Evolutionary conservation across 495 filamentous ascomycete genomes (phyloP).

Genomic region (Penicillium cinerascens): DNA sequence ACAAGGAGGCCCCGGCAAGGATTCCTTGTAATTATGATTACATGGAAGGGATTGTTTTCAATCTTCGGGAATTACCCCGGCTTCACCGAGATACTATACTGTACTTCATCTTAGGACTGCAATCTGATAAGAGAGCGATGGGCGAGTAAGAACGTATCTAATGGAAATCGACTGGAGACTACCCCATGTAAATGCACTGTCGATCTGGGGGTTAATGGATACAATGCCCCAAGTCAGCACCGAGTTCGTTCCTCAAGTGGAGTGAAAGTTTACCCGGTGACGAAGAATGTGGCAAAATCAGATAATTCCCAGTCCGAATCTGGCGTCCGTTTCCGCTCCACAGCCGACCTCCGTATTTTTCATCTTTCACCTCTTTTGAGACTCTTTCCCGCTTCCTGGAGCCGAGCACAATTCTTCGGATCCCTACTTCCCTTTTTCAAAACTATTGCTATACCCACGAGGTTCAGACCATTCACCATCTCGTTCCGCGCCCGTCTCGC

Average conservation of each 20-base stretch:
- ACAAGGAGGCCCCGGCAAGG: not conserved
- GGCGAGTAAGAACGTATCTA: not conserved
- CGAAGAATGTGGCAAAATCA: constrained; percentile 29
- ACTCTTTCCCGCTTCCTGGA: not conserved
- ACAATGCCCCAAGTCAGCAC: constrained; percentile 12
- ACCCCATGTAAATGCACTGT: constrained; percentile 16
- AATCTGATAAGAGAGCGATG: not conserved
- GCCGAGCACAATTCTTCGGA: not conserved
- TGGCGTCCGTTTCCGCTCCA: constrained; percentile 9
- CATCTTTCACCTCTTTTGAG: not conserved
- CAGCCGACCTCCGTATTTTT: constrained; percentile 11
- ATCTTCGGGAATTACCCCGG: not conserved
- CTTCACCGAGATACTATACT: not conserved
- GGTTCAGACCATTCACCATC: not conserved
- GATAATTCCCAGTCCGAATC: constrained; percentile 21
- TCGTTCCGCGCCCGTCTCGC: not conserved
- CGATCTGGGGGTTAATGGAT: constrained; percentile 23
- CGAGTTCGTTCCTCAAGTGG: not conserved
- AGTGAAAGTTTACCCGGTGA: constrained; percentile 3
- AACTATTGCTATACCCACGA: not conserved
- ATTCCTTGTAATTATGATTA: not conserved
- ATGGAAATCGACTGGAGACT: not conserved
- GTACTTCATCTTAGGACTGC: not conserved
- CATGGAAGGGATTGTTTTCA: not conserved
- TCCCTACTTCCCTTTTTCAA: not conserved